Evolutionary conservation across 1,139 yeast species (phyloP), one percentile per base, ranked within the genome.

Genomic region (Taphrina wiesneri): DNA sequence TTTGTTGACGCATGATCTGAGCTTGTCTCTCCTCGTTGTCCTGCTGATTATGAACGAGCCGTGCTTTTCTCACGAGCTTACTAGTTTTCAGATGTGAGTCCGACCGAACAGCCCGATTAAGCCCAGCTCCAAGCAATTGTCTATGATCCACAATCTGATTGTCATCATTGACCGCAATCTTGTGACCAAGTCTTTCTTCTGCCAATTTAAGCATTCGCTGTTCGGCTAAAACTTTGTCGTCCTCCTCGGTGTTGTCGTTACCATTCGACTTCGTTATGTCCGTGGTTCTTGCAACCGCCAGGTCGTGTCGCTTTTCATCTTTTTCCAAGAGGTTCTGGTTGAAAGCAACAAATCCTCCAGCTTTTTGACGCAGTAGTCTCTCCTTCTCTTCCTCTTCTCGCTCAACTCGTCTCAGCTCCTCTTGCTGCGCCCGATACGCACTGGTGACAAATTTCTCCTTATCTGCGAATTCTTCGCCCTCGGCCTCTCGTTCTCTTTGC

Each of bases 391-490:
- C 75, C 39, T 75, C 78, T 51, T 72, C 73, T 36, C 67, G 69
- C 32, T 70, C 68, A 54, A 65, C 68, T 46, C 68, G 66, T 46
- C 71, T 71, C 17, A 76, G 60, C 59, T 76, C 78, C 36, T 75
- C 76, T 67, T 76, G 78, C 63, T 77, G 77, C 51, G 73, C 70
- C 68, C 77, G 76, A 69, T 82, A 82, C 0, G 81, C 79, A 0
- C 76, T 68, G 0, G 84, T 79, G 3, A 80, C 80, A 72, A 81
- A 81, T 56, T 72, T 76, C 60, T 81, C 83, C 68, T 78, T 79
- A 30, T 75, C 80, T 6, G 75, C 76, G 64, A 71, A 77, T 61
- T 75, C 74, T 45, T 80, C 80, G 0, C 76, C 76, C 47, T 72
- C 74, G 62, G 75, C 78, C 28, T 74, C 78, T 17, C 78, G 67